phyloP scores from a whole-genome alignment of 148 eudicot species.

The Drosera capensis region DNA sequence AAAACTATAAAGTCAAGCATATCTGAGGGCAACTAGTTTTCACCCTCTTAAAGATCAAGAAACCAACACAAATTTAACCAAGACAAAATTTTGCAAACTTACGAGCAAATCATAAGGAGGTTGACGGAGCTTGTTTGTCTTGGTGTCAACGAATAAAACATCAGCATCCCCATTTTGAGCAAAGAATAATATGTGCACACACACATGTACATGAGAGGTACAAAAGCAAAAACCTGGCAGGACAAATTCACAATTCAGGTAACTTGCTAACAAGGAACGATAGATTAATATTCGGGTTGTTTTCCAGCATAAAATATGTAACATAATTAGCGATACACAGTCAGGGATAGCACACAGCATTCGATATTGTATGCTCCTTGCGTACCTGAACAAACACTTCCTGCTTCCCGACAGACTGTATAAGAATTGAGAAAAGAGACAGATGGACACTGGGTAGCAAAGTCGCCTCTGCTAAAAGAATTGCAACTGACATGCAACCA shows the following conservation, averaged over 20 bases:
- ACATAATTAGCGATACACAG: too few relatives aligned
- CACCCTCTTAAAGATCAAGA: too few relatives aligned
- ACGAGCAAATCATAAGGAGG: slow-evolving; percentile 96
- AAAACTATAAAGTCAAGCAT: too few relatives aligned
- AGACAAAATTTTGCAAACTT: slow-evolving; percentile 27
- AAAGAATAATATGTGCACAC: slow-evolving; percentile 82
- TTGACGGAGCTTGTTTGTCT: slow-evolving; percentile 90
- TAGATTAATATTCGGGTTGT: neutral
- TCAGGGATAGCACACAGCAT: too few relatives aligned
- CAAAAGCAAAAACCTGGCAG: slow-evolving; percentile 63
- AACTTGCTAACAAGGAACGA: neutral
- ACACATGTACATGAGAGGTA: slow-evolving; percentile 92
- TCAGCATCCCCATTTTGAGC: slow-evolving; percentile 76
- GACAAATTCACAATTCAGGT: slow-evolving; percentile 1
- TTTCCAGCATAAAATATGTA: too few relatives aligned
- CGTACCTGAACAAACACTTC: slow-evolving; percentile 89
- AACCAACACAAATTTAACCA: too few relatives aligned
- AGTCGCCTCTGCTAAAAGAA: slow-evolving; percentile 95
- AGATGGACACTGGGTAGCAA: slow-evolving; percentile 74
- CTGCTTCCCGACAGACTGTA: slow-evolving; percentile 51
- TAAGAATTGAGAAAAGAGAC: slow-evolving; percentile 78
- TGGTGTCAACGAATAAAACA: slow-evolving; percentile 81
- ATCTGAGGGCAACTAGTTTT: too few relatives aligned
- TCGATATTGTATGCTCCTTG: slow-evolving; percentile 5
- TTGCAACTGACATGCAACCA: slow-evolving; percentile 96